A percentile compares a stretch with the other conserved stretches of the same genome.
Conservation (phyloP, 768 basidiomycete species). For the Podaxis sp. region DNA sequence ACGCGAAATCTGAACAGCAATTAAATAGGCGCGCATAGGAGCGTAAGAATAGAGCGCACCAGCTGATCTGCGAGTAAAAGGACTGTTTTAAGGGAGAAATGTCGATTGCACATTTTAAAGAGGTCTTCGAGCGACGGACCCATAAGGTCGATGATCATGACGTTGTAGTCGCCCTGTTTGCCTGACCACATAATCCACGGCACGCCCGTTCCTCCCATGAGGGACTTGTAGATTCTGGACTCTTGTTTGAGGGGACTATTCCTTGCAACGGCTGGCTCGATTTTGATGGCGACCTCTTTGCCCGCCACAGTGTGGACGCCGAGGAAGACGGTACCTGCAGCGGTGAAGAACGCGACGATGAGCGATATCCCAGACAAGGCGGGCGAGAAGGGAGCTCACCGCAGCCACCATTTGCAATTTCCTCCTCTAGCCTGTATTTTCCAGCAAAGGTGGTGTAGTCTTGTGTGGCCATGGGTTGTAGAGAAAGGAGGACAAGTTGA, state of each 20-base stretch:
- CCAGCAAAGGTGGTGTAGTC: slow-evolving; percentile 55
- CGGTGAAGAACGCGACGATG: slow-evolving; percentile 5
- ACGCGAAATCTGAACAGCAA: slow-evolving; percentile 70
- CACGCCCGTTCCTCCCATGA: slow-evolving; percentile 86
- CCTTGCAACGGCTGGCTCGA: slow-evolving; percentile 61
- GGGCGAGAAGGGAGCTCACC: slow-evolving; percentile 39
- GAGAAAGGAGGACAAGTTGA: neutral
- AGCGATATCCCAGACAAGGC: neutral
- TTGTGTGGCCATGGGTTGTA: neutral
- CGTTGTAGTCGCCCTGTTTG: slow-evolving; percentile 91
- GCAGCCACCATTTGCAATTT: slow-evolving; percentile 80
- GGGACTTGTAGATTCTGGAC: slow-evolving; percentile 87
- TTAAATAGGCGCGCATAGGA: neutral
- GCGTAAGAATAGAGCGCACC: slow-evolving; percentile 45
- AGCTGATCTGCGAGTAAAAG: slow-evolving; percentile 93
- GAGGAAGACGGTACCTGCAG: slow-evolving; percentile 70
- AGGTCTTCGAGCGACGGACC: slow-evolving; percentile 88
- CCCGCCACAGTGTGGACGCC: slow-evolving; percentile 80
- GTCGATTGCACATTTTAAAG: slow-evolving; percentile 86
- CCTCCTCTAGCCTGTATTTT: slow-evolving; percentile 76
- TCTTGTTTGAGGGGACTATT: slow-evolving; percentile 82
- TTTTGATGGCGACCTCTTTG: slow-evolving; percentile 82
- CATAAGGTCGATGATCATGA: slow-evolving; percentile 96
- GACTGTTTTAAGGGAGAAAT: slow-evolving; percentile 93
- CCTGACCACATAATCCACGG: slow-evolving; percentile 94